Percentiles rank a stretch among this genome's conserved stretches.
phyloP scores from a whole-genome alignment of 106 monocot species.

The Allium sativum region DNA sequence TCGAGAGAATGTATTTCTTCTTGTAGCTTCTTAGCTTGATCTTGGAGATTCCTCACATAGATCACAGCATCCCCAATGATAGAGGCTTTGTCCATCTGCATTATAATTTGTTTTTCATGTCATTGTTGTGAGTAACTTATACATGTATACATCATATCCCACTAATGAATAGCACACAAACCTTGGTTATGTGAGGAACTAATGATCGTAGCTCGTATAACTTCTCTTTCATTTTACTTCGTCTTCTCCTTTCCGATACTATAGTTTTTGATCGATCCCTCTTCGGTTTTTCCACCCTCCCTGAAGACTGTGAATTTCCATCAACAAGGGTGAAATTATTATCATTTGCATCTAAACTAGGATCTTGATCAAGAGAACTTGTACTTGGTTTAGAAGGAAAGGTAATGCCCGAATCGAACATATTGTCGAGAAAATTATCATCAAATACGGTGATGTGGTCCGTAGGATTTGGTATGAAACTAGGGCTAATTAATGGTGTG shows the following conservation, averaged over 20 bases:
- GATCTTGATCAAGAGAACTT: too few species aligned
- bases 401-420: neutral
- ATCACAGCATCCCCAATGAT: slow-evolving; percentile 60
- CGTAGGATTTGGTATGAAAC: too few species aligned
- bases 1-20: slow-evolving; percentile 45
- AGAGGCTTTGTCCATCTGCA: slow-evolving; percentile 85
- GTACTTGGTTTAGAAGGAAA: neutral
- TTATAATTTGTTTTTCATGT: too few species aligned
- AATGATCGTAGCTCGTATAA: slow-evolving; percentile 65
- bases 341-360: neutral
- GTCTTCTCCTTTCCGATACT: slow-evolving; percentile 53
- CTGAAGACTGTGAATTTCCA: slow-evolving; percentile 5
- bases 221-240: slow-evolving; percentile 69
- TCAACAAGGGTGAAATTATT: neutral
- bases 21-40: slow-evolving; percentile 22
- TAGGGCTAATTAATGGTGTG: too few species aligned
- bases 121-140: too few species aligned
- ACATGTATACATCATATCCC: neutral
- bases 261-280: slow-evolving; percentile 55
- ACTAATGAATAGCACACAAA: neutral
- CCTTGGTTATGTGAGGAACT: slow-evolving; percentile 86
- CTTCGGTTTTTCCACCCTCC: slow-evolving; percentile 8
- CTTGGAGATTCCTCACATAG: slow-evolving; percentile 39
- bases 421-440: slow-evolving; percentile 1
- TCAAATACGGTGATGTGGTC: neutral